phyloP scores from a whole-genome alignment of 805 yeast genomes.

The Suhomyces sp. region DNA sequence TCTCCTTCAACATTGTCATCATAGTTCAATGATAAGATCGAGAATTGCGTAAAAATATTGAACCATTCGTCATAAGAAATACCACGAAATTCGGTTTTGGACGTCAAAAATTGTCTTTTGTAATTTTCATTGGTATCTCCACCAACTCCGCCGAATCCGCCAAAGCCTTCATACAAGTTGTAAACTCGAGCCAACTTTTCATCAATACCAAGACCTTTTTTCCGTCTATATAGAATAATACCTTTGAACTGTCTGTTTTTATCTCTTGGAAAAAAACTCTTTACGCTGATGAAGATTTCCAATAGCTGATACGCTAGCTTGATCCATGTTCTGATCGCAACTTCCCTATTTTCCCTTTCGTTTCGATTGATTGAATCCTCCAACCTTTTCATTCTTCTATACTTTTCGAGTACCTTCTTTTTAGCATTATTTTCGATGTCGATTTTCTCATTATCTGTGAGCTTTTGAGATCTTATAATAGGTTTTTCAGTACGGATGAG shows the following conservation, averaged over 20 bases:
- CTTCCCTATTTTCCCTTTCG: slow-evolving; percentile 35
- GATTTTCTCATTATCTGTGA: slow-evolving; percentile 45
- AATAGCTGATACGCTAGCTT: slow-evolving; percentile 78
- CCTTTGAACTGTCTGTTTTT: slow-evolving; percentile 69
- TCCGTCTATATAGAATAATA: slow-evolving; percentile 58
- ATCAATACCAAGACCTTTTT: slow-evolving; percentile 62
- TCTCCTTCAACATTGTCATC: slow-evolving; percentile 38
- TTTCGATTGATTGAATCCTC: slow-evolving; percentile 25
- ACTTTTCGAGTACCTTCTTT: slow-evolving; percentile 55
- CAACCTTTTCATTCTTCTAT: slow-evolving; percentile 52
- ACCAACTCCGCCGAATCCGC: slow-evolving; percentile 10
- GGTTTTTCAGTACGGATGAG: slow-evolving; percentile 12
- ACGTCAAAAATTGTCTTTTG: slow-evolving; percentile 38
- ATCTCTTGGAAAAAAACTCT: slow-evolving; percentile 76
- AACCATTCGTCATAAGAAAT: slow-evolving; percentile 81
- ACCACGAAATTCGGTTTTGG: slow-evolving; percentile 68
- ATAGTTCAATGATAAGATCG: slow-evolving; percentile 61
- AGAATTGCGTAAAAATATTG: slow-evolving; percentile 73
- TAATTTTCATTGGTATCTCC: slow-evolving; percentile 18
- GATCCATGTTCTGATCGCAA: slow-evolving; percentile 78
- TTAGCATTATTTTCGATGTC: slow-evolving; percentile 59
- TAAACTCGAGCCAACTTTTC: slow-evolving; percentile 69
- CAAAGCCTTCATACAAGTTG: slow-evolving; percentile 57
- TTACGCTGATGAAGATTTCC: slow-evolving; percentile 75
- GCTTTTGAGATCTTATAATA: slow-evolving; percentile 12